Evolutionary conservation across 257 asterid genomes (phyloP), one percentile per base, ranked within the genome.

Genomic region (Petunia secreta): DNA sequence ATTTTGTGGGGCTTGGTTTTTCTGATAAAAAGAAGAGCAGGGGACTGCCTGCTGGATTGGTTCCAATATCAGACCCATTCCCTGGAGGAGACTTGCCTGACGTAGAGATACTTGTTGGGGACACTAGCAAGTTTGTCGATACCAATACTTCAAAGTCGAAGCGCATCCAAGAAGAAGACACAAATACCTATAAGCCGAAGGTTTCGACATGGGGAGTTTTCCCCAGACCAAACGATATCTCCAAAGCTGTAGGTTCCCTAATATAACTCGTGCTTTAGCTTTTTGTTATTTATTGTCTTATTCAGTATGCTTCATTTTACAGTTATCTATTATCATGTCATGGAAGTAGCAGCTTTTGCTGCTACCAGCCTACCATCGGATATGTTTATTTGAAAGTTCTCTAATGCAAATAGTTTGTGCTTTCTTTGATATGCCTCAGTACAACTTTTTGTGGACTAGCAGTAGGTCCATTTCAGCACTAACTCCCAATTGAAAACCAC

Each of bases 141-240:
- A 79, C 77, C 37, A 82, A 80, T 37, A 46, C 79, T 13, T 66
- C 89, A 58, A 79, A 66, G 58, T 71, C 80, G 63, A 63, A 39
- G 48, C 82, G 86, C 7, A 25, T 71, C 40, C 65, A 77, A 46
- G 94, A 87, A 73, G 88, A 88, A 54, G 87, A 85, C 60, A 67
- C 4, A 8, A 93, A 92, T 52, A 81, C 87, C 36, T 95, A 92
- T 77, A 95, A 90, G 88, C 99, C 99, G 5, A 95, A 91, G 91
- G 97, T 93, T 81, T 93, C 99, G 79, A 95, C 97, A 11, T 95
- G 99, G 98, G 99, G 99, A 68, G 91, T 93, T 85, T 95, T 95
- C 80, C 97, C 98, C 5, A 92, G 98, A 82, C 98, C 98, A 4
- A 89, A 81, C 74, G 81, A 95, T 89, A 95, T 95, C 80, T 93